Percentiles rank a stretch among this genome's conserved stretches.
phyloP scores from a whole-genome alignment of 2,329 filamentous ascomycete genomes.

The Aspergillus arachidicola region DNA sequence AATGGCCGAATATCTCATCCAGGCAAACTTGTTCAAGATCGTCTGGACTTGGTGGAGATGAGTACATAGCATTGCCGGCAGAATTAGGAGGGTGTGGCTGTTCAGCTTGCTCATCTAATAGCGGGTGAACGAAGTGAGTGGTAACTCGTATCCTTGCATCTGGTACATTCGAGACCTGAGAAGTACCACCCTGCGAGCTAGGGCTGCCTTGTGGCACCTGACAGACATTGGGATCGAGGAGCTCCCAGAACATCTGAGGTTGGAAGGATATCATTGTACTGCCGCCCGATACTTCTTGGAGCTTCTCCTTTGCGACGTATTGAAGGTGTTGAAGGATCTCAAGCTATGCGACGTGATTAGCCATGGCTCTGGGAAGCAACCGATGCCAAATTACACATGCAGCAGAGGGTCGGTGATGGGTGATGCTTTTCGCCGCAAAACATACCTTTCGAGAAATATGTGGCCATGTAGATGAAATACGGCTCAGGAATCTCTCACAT shows the following conservation, averaged over 20 bases:
- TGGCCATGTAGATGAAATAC: neutral
- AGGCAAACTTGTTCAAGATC: neutral
- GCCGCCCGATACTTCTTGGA: neutral
- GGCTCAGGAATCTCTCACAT: neutral
- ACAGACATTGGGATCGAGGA: neutral
- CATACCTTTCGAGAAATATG: neutral
- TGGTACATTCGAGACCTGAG: neutral
- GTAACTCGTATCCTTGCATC: neutral
- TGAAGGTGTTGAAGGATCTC: neutral
- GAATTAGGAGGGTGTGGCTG: neutral
- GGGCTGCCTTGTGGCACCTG: neutral
- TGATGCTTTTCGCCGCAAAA: no score
- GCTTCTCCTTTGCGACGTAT: neutral
- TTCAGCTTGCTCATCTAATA: neutral
- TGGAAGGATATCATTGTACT: neutral
- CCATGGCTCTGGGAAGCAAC: no score
- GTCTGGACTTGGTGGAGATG: neutral
- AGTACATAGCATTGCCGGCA: neutral
- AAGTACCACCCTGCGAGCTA: neutral
- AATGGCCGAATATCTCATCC: neutral
- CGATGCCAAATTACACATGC: no score
- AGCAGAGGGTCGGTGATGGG: no score
- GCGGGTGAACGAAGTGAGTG: neutral
- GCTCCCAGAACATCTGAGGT: neutral
- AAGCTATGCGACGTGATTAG: neutral